Conservation (phyloP, 805 yeast genomes). For the Danielia reshetovae region DNA sequence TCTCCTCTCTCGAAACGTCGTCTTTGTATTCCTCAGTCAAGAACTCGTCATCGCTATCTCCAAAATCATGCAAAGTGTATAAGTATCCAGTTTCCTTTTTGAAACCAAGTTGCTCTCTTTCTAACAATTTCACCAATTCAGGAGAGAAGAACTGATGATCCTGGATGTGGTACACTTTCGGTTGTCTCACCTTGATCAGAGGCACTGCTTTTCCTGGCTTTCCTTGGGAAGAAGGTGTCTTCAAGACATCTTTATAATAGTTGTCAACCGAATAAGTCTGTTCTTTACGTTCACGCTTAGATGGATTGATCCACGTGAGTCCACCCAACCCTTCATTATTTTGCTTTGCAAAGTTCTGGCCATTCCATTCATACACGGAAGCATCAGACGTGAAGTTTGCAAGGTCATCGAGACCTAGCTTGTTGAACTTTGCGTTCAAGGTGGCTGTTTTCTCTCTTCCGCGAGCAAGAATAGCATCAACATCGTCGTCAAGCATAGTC, state of each 20-base stretch:
- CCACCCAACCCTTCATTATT: slow-evolving; percentile 31
- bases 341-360: slow-evolving; percentile 70
- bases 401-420: slow-evolving; percentile 86
- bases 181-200: slow-evolving; percentile 12
- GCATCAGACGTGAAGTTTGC: slow-evolving; percentile 88
- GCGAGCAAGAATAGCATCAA: slow-evolving; percentile 73
- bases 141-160: slow-evolving; percentile 74
- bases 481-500: slow-evolving; percentile 55
- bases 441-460: slow-evolving; percentile 81
- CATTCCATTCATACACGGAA: slow-evolving; percentile 96
- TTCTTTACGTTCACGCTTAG: slow-evolving; percentile 72
- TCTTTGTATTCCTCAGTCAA: slow-evolving; percentile 41
- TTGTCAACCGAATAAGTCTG: slow-evolving; percentile 75
- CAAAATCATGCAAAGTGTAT: slow-evolving; percentile 57
- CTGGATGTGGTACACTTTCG: slow-evolving; percentile 54
- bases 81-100: slow-evolving; percentile 57
- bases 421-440: slow-evolving; percentile 76
- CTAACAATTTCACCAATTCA: slow-evolving; percentile 48
- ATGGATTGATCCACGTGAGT: slow-evolving; percentile 67
- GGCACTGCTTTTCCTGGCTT: slow-evolving; percentile 10
- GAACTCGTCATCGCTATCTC: slow-evolving; percentile 49
- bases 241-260: slow-evolving; percentile 66
- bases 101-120: slow-evolving; percentile 61
- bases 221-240: slow-evolving; percentile 21
- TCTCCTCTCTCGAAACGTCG: slow-evolving; percentile 32